Conservation (phyloP, 225 moss, liverwort and hornwort species). For the Rhytidiadelphus loreus region DNA sequence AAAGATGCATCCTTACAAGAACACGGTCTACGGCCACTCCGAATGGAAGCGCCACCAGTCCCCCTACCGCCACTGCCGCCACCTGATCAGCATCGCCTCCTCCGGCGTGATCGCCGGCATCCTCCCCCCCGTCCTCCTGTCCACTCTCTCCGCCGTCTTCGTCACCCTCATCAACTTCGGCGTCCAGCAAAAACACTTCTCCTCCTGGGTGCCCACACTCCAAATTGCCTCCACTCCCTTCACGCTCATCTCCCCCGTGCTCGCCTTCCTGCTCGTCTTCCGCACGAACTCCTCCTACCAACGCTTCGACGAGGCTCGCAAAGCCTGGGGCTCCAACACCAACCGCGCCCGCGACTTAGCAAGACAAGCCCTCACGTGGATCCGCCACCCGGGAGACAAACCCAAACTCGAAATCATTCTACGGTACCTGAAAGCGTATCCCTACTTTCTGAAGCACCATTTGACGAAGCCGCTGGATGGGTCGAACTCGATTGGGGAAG, state of each 20-base stretch:
- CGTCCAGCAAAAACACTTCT: constrained; percentile 1
- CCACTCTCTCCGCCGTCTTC: constrained; percentile 43
- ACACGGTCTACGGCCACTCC: constrained; percentile 53
- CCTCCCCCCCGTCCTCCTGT: constrained; percentile 50
- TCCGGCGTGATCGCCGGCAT: constrained; percentile 58
- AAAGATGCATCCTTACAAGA: constrained; percentile 34
- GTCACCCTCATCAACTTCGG: constrained; percentile 46
- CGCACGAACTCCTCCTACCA: constrained; percentile 82
- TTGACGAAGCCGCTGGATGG: neutral
- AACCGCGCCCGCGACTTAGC: constrained; percentile 59
- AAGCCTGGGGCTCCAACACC: constrained; percentile 59
- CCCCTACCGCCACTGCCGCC: constrained; percentile 51
- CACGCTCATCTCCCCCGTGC: constrained; percentile 64
- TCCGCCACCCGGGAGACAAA: constrained; percentile 22
- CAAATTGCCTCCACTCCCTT: constrained; percentile 50
- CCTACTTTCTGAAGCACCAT: constrained; percentile 52
- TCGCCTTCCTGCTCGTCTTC: constrained; percentile 85
- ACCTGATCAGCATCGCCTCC: constrained; percentile 38
- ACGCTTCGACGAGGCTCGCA: constrained; percentile 78
- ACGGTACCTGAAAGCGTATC: constrained; percentile 53
- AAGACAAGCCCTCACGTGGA: constrained; percentile 58
- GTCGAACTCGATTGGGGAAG: neutral
- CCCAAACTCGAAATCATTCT: constrained; percentile 18
- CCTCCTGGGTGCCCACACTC: constrained; percentile 26
- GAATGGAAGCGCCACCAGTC: constrained; percentile 77